phyloP scores from a whole-genome alignment of 495 filamentous ascomycete genomes.

The Usnea hakonensis region DNA sequence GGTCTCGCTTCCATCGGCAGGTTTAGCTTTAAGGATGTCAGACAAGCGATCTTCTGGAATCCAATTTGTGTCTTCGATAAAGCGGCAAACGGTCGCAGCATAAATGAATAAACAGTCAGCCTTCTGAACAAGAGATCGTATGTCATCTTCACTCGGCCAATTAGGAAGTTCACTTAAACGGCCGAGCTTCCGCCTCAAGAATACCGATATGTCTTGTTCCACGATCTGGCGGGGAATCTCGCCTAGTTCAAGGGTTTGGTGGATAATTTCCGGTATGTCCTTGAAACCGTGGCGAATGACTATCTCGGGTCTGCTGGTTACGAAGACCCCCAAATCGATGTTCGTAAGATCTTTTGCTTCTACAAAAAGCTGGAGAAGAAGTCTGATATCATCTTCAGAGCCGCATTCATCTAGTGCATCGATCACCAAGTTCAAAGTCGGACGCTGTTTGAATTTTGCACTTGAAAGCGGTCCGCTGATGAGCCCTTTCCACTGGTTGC shows the following conservation, averaged over 20 bases:
- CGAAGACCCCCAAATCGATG: conserved; percentile 27
- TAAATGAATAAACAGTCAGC: conserved; percentile 41
- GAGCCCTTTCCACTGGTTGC: conserved; percentile 44
- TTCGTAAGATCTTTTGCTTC: conserved; percentile 17
- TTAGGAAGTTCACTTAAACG: conserved; percentile 3
- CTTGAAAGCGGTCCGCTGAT: conserved; percentile 34
- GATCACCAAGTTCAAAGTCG: conserved; percentile 32
- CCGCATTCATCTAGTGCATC: conserved; percentile 51
- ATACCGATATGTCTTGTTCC: conserved; percentile 29
- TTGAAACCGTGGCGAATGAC: conserved; percentile 33
- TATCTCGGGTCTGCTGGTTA: conserved; percentile 42
- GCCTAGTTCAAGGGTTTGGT: conserved; percentile 26
- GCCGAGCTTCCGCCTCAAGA: conserved; percentile 25
- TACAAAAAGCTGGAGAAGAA: conserved; percentile 34
- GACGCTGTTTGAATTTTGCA: not conserved
- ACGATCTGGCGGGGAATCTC: conserved; percentile 6
- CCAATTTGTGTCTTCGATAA: conserved; percentile 17
- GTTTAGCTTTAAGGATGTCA: not conserved
- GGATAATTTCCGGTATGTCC: conserved; percentile 17
- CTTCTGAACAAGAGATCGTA: conserved; percentile 30
- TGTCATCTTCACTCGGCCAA: conserved; percentile 36
- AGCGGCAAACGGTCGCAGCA: conserved; percentile 37
- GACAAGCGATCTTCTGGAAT: conserved; percentile 5
- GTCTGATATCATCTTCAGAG: conserved; percentile 31
- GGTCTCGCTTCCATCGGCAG: not conserved